A percentile compares a stretch with the other conserved stretches of the same genome.
phyloP scores from a whole-genome alignment of 2,329 filamentous ascomycete genomes.

The Trichoderma oligosporum region DNA sequence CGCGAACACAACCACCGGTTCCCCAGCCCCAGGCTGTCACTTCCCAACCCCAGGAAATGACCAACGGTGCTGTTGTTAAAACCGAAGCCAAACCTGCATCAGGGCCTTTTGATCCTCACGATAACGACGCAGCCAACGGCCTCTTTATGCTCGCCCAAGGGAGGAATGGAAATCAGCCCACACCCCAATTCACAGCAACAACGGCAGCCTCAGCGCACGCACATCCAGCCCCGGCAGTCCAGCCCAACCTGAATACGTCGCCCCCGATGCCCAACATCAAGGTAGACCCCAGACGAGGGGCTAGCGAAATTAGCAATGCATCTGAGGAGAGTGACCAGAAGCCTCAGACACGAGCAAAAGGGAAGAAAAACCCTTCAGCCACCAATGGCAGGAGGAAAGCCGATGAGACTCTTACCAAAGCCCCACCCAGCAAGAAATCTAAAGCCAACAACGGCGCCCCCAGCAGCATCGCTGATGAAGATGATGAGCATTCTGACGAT shows the following conservation, averaged over 20 bases:
- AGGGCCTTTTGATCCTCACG: constrained; percentile 79
- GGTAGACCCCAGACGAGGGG: constrained; percentile 48
- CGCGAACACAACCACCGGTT: constrained; percentile 23
- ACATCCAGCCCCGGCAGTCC: constrained; percentile 41
- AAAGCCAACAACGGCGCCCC: constrained; percentile 43
- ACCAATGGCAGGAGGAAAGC: constrained; percentile 74
- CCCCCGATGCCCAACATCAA: constrained; percentile 51
- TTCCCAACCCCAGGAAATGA: constrained; percentile 53
- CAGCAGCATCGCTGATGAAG: constrained; percentile 28
- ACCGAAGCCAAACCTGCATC: constrained; percentile 48
- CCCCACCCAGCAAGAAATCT: constrained; percentile 63
- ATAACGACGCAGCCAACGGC: constrained; percentile 93
- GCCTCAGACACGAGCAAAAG: constrained; percentile 61
- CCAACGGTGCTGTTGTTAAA: constrained; percentile 43
- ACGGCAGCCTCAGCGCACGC: constrained; percentile 48
- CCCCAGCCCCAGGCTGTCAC: constrained; percentile 33
- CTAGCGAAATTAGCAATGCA: constrained; percentile 65
- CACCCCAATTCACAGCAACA: constrained; percentile 45
- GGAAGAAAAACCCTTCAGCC: constrained; percentile 59
- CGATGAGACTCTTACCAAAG: constrained; percentile 62
- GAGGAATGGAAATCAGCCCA: constrained; percentile 53
- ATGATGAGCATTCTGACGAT: constrained; percentile 48
- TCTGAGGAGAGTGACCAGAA: constrained; percentile 73
- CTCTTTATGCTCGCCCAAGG: constrained; percentile 80
- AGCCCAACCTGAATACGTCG: constrained; percentile 41